Percentiles rank a stretch among this genome's conserved stretches.
phyloP scores from a whole-genome alignment of 2,329 filamentous ascomycete genomes.

The Podosphaera aphanis region DNA sequence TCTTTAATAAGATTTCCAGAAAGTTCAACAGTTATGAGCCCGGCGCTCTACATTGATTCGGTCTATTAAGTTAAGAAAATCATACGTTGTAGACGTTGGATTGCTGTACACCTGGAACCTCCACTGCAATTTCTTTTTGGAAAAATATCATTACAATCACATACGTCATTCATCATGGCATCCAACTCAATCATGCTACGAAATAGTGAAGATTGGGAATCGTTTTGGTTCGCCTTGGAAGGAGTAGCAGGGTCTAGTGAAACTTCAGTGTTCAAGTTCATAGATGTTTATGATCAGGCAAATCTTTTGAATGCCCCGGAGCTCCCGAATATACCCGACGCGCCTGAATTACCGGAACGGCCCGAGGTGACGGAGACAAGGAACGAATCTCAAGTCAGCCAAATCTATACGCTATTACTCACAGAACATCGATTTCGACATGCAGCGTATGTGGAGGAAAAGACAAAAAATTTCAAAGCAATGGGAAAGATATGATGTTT shows the following conservation, averaged over 20 bases:
- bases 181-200: not conserved
- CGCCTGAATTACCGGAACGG: not conserved
- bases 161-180: not conserved
- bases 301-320: not conserved
- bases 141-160: not conserved
- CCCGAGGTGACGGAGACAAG: not conserved
- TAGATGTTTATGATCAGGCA: not conserved
- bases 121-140: not conserved
- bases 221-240: conserved; percentile 1
- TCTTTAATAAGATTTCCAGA: too few relatives aligned
- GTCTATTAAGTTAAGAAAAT: not conserved
- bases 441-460: not conserved
- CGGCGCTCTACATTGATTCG: not conserved
- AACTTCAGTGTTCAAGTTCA: not conserved
- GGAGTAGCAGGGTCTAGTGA: conserved; percentile 1
- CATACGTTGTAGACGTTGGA: not conserved
- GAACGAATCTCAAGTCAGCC: not conserved
- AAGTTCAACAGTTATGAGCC: not conserved
- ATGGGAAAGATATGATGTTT: not conserved
- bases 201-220: conserved; percentile 1
- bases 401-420: not conserved
- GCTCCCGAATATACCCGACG: not conserved
- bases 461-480: not conserved
- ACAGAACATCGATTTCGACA: not conserved
- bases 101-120: not conserved